Evolutionary conservation across 164 flowering plant species (phyloP).

Genomic region (Chloranthus sessilifolius): DNA sequence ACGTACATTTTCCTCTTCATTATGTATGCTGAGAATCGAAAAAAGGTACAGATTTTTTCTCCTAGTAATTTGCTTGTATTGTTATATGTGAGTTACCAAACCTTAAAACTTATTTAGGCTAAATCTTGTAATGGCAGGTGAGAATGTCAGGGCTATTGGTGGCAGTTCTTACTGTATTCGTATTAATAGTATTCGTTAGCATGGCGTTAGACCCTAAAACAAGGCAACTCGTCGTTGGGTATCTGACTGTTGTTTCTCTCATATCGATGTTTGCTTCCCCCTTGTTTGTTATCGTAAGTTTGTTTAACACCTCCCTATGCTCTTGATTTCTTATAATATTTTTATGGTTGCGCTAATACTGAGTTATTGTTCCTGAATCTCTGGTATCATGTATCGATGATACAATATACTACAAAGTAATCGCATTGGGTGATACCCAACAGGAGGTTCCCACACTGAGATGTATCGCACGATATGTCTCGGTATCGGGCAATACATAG

Average conservation of each 20-base stretch:
- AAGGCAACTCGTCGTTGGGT: slow-evolving; percentile 61
- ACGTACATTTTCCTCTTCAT: slow-evolving; percentile 46
- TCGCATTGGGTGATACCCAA: too few species aligned
- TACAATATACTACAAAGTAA: too few species aligned
- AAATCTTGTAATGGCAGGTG: slow-evolving; percentile 37
- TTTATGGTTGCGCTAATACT: background rate
- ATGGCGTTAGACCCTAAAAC: slow-evolving; percentile 26
- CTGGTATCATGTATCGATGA: too few species aligned
- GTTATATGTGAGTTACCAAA: background rate
- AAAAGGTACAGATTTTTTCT: slow-evolving; percentile 33
- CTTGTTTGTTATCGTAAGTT: slow-evolving; percentile 58
- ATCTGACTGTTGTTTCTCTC: slow-evolving; percentile 57
- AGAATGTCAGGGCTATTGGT: slow-evolving; percentile 49
- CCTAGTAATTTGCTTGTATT: background rate
- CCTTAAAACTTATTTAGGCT: background rate
- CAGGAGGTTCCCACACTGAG: too few species aligned
- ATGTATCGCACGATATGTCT: too few species aligned
- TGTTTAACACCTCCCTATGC: background rate
- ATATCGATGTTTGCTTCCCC: slow-evolving; percentile 89
- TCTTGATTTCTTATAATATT: background rate
- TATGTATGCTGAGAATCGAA: slow-evolving; percentile 39
- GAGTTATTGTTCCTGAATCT: background rate
- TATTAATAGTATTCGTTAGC: slow-evolving; percentile 39
- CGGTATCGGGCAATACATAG: too few species aligned
- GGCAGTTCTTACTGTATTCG: slow-evolving; percentile 39